A percentile compares a stretch with the other conserved stretches of the same genome.
Evolutionary conservation across 2,329 filamentous ascomycete genomes (phyloP).

Genomic region (Scopulariopsis brevicaulis): DNA sequence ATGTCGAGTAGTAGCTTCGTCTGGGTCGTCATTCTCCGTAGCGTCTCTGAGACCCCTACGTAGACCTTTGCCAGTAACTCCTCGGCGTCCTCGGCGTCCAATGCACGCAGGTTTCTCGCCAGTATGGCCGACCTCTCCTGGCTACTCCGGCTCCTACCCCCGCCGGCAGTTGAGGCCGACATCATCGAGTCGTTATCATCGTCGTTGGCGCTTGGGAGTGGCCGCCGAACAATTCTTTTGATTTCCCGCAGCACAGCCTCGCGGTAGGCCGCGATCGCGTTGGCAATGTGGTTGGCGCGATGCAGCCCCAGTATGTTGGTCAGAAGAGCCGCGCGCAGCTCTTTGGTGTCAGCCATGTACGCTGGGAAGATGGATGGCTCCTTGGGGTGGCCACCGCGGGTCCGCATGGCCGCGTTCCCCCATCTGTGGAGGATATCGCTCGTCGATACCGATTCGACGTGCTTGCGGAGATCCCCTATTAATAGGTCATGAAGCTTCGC

Average conservation of each 20-base stretch:
- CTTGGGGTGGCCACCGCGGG: constrained; percentile 54
- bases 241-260: constrained; percentile 79
- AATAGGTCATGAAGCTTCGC: constrained; percentile 66
- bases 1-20: constrained; percentile 93
- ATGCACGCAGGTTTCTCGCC: constrained; percentile 73
- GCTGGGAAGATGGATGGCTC: constrained; percentile 61
- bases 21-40: constrained; percentile 78
- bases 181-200: constrained; percentile 88
- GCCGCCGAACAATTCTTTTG: constrained; percentile 69
- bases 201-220: constrained; percentile 84
- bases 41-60: constrained; percentile 73
- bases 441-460: constrained; percentile 61
- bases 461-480: constrained; percentile 68
- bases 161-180: constrained; percentile 64
- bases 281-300: constrained; percentile 65
- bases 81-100: constrained; percentile 79
- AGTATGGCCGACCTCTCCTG: constrained; percentile 86
- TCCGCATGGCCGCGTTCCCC: constrained; percentile 64
- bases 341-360: constrained; percentile 64
- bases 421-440: constrained; percentile 74
- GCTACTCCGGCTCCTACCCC: constrained; percentile 45
- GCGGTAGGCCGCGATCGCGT: constrained; percentile 74
- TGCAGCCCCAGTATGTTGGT: constrained; percentile 69
- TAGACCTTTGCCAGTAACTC: constrained; percentile 74
- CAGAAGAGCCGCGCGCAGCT: constrained; percentile 58